Evolutionary conservation across 768 basidiomycete genomes (phyloP), one percentile per base, ranked within the genome.

Genomic region (Panaeolus cyanescens): DNA sequence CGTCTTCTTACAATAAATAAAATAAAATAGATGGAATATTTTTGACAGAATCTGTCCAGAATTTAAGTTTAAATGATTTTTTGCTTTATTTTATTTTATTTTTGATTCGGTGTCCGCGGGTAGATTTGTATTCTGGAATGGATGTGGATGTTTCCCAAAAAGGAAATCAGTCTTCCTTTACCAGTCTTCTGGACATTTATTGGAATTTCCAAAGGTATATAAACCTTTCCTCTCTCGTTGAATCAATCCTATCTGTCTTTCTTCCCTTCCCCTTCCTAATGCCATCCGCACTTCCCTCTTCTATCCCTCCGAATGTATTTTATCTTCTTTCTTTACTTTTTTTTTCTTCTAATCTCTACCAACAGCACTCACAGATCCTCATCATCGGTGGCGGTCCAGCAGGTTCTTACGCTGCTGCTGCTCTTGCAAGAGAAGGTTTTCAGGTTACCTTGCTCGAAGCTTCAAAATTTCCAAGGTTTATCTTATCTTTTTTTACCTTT

Each of bases 371-470:
- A 20, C 75, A 79, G 50, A 72, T 83, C 59, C 77, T 83, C 10
- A 65, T 83, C 56, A 74, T 83, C 19, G 82, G 82, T 20, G 85
- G 82, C 22, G 85, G 85, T 37, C 85, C 85, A 56, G 81, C 83
- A 20, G 85, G 85, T 28, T 80, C 80, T 19, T 87, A 85, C 65
- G 82, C 84, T 50, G 85, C 85, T 4, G 73, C 83, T 33, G 84
- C 78, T 33, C 78, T 87, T 20, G 83, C 83, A 3, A 72, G 85
- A 54, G 85, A 86, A 71, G 85, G 85, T 5, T 68, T 86, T 42
- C 68, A 81, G 42, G 85, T 85, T 39, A 81, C 81, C 50, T 67
- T 86, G 5, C 72, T 85, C 25, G 85, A 87, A 72, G 75, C 80
- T 15, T 76, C 78, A 32, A 82, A 83, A 70, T 86, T 86, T 69